phyloP scores from a whole-genome alignment of 371 early-diverging fungal genomes.

The Nematocida sp. region DNA sequence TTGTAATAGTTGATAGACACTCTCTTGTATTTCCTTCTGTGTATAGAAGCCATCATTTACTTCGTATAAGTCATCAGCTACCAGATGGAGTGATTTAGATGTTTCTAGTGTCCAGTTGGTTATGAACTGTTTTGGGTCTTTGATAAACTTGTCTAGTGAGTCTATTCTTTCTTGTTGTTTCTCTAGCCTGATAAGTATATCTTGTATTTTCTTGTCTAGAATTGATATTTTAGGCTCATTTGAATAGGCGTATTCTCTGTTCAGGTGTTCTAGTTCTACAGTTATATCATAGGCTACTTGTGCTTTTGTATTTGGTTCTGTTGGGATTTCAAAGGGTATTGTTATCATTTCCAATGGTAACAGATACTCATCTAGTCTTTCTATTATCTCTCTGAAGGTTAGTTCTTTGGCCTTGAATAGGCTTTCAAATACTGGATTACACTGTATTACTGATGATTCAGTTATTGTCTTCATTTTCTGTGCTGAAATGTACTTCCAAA shows the following conservation, averaged over 20 bases:
- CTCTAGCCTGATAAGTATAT: slow-evolving; percentile 45
- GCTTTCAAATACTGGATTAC: slow-evolving; percentile 31
- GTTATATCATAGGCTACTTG: slow-evolving; percentile 54
- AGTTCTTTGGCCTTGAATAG: slow-evolving; percentile 19
- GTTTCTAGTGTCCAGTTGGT: slow-evolving; percentile 57
- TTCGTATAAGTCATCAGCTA: slow-evolving; percentile 46
- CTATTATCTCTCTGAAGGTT: slow-evolving; percentile 30
- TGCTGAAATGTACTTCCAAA: slow-evolving; percentile 51
- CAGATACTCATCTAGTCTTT: slow-evolving; percentile 18
- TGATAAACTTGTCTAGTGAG: slow-evolving; percentile 49
- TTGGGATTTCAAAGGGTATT: slow-evolving; percentile 52
- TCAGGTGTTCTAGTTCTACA: slow-evolving; percentile 59
- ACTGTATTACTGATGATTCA: slow-evolving; percentile 4
- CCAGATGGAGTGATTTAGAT: slow-evolving; percentile 44
- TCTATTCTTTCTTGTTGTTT: slow-evolving; percentile 51
- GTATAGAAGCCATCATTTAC: slow-evolving; percentile 57
- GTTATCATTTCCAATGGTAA: slow-evolving; percentile 51
- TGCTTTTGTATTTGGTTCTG: not conserved
- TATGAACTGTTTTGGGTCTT: slow-evolving; percentile 61
- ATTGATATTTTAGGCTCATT: slow-evolving; percentile 48
- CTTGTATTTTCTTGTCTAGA: slow-evolving; percentile 62
- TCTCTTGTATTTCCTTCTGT: slow-evolving; percentile 57
- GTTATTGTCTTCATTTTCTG: slow-evolving; percentile 40
- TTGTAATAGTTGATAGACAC: slow-evolving; percentile 59
- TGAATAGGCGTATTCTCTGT: slow-evolving; percentile 56